These are phyloP conservation scores for Uncinocarpus reesii DNA, from an alignment of 2,329 filamentous ascomycete species.

Conservation along the genomic window DNA sequence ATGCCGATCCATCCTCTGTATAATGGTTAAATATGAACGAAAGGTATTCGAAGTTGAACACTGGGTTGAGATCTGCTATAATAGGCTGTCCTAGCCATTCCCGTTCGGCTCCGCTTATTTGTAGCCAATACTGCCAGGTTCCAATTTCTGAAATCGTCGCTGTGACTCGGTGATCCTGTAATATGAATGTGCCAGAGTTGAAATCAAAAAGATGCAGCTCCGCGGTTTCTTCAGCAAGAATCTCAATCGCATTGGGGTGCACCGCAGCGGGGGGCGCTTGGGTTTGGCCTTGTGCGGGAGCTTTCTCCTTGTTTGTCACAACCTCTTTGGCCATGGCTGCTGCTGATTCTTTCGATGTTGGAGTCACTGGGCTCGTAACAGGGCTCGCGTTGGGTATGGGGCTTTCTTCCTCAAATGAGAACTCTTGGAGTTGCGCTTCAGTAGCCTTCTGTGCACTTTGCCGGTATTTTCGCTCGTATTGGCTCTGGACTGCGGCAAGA, in stretches of 20 bases:
- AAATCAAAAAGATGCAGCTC: conserved; percentile 95
- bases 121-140: conserved; percentile 91
- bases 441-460: conserved; percentile 70
- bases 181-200: conserved; percentile 68
- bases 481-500: conserved; percentile 75
- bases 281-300: conserved; percentile 39
- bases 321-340: conserved; percentile 39
- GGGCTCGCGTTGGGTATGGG: conserved; percentile 53
- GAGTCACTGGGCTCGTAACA: conserved; percentile 39
- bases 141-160: conserved; percentile 78
- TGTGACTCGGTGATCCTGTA: conserved; percentile 64
- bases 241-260: conserved; percentile 60
- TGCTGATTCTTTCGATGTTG: conserved; percentile 34
- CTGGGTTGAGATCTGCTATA: conserved; percentile 84
- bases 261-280: conserved; percentile 49
- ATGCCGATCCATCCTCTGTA: conserved; percentile 73
- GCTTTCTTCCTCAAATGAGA: conserved; percentile 60
- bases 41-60: conserved; percentile 98
- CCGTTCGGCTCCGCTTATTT: conserved; percentile 63
- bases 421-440: conserved; percentile 68
- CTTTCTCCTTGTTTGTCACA: conserved; percentile 32
- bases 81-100: conserved; percentile 83
- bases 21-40: conserved; percentile 99
- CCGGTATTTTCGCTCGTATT: conserved; percentile 93
- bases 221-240: conserved; percentile 62